These are phyloP conservation scores for Pisolithus tinctorius DNA, from an alignment of 768 basidiomycete genomes.

Conservation along the genomic window DNA sequence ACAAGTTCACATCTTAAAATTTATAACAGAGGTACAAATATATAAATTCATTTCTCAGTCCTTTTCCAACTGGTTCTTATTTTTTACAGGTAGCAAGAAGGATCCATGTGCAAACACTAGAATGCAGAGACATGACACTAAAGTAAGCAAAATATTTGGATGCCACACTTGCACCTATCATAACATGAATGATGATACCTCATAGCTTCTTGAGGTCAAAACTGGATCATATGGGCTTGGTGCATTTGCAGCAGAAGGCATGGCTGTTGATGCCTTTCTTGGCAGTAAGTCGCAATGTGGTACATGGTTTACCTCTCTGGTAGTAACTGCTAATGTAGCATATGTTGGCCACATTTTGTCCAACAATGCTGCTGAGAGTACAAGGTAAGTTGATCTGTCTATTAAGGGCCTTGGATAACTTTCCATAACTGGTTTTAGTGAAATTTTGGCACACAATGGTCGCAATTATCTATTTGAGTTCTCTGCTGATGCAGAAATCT, in stretches of 20 bases:
- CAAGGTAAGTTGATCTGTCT: not conserved
- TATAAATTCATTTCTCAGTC: not conserved
- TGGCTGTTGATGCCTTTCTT: conserved; percentile 20
- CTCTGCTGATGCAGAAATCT: not conserved
- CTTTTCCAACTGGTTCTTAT: not conserved
- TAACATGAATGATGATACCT: not conserved
- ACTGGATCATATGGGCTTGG: conserved; percentile 36
- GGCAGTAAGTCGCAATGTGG: conserved; percentile 22
- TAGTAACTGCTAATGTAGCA: conserved; percentile 21
- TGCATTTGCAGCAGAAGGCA: conserved; percentile 32
- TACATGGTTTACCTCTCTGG: not conserved
- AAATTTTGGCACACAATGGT: conserved; percentile 3
- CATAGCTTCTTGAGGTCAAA: conserved; percentile 32
- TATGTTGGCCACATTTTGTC: conserved; percentile 31
- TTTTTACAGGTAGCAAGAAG: conserved; percentile 11
- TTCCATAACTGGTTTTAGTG: conserved; percentile 5
- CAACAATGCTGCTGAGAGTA: conserved; percentile 6
- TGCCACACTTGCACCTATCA: not conserved
- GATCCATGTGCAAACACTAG: conserved; percentile 23
- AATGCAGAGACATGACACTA: conserved; percentile 16
- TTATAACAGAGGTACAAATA: conserved; percentile 16
- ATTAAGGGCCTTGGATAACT: not conserved
- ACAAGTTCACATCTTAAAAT: not conserved
- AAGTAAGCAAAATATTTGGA: conserved; percentile 11
- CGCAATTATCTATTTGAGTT: conserved; percentile 33